Conservation (phyloP, 2,329 filamentous ascomycete species). For the Ophiostoma novo-ulmi region DNA sequence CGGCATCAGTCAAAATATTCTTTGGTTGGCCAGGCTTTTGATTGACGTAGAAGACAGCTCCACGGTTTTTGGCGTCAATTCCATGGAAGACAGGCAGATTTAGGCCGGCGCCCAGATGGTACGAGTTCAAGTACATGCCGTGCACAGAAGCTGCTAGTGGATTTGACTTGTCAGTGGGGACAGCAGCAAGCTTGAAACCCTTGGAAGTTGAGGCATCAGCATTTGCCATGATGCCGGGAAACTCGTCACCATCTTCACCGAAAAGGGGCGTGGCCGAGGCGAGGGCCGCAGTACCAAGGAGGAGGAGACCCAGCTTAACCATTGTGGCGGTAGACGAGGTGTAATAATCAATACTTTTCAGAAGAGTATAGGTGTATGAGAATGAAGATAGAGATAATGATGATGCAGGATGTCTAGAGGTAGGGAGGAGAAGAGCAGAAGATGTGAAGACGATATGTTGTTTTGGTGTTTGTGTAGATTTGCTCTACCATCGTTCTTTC, state of each 20-base stretch:
- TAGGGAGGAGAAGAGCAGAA: not conserved
- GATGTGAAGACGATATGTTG: not conserved
- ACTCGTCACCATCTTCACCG: not conserved
- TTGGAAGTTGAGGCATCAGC: not conserved
- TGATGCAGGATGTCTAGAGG: not conserved
- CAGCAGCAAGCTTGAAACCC: not conserved
- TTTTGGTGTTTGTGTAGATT: not conserved
- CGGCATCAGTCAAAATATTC: slow-evolving; percentile 40
- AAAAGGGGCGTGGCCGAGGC: slow-evolving; percentile 13
- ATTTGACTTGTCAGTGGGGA: not conserved
- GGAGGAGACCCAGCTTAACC: slow-evolving; percentile 2
- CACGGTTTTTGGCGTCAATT: slow-evolving; percentile 24
- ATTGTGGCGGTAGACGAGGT: not conserved
- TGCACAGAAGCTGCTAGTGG: not conserved
- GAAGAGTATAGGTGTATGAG: not conserved
- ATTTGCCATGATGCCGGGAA: not conserved
- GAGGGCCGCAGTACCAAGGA: not conserved
- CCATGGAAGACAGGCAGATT: slow-evolving; percentile 37
- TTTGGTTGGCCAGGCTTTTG: slow-evolving; percentile 34
- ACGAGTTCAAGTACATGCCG: slow-evolving; percentile 24
- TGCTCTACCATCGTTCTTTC: not conserved
- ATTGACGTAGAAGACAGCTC: slow-evolving; percentile 47
- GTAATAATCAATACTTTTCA: not conserved
- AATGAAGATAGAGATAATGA: not conserved
- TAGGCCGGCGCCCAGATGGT: slow-evolving; percentile 42